Evolutionary conservation across 129 eudicot species (phyloP).

Genomic region (Deinandra increscens): DNA sequence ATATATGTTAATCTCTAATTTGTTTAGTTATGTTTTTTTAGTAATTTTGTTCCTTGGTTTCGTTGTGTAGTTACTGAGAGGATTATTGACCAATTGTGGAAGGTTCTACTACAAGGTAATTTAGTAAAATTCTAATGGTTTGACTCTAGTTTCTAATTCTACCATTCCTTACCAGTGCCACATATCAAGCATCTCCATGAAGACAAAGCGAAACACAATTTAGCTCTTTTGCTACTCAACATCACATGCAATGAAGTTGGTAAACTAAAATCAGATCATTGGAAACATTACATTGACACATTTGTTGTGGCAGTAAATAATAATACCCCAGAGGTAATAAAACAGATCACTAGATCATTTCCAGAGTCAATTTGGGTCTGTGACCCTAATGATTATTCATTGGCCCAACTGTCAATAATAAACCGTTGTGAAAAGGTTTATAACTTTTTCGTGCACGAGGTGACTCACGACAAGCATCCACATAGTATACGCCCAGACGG

Average conservation of each 20-base stretch:
- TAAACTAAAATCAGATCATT: constrained; percentile 3
- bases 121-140: too few relatives aligned
- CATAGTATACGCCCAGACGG: neutral
- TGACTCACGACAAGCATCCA: neutral
- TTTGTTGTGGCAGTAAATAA: constrained; percentile 9
- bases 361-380: constrained; percentile 18
- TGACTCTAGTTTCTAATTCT: too few relatives aligned
- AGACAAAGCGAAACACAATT: constrained; percentile 17
- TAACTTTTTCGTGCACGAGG: constrained; percentile 18
- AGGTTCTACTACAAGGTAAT: too few relatives aligned
- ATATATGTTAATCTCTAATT: too few relatives aligned
- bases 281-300: neutral
- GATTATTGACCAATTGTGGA: too few relatives aligned
- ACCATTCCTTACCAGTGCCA: too few relatives aligned
- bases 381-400: neutral
- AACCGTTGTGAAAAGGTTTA: constrained; percentile 27
- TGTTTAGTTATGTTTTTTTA: too few relatives aligned
- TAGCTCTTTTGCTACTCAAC: constrained; percentile 10
- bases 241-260: constrained; percentile 17
- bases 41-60: too few relatives aligned
- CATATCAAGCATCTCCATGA: constrained; percentile 14
- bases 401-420: constrained; percentile 15
- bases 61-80: too few relatives aligned
- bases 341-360: constrained; percentile 17
- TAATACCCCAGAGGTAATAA: constrained; percentile 24